Percentiles rank a stretch among this genome's conserved stretches.
These are phyloP conservation scores for Colletotrichum caudatum DNA, from an alignment of 2,329 filamentous ascomycete genomes.

Conservation along the genomic window DNA sequence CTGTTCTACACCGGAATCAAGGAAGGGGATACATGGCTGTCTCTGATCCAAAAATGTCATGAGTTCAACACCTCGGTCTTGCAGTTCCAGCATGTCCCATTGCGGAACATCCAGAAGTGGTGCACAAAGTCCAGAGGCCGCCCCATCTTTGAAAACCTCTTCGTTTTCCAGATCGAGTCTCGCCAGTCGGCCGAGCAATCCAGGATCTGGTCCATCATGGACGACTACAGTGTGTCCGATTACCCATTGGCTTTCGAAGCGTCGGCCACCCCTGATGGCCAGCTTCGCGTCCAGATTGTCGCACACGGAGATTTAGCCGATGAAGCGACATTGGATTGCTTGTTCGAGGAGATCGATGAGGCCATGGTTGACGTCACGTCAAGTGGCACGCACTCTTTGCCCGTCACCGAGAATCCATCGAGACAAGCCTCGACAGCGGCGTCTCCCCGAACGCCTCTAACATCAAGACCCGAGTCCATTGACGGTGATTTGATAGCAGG, in stretches of 20 bases:
- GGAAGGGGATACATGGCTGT: constrained; percentile 65
- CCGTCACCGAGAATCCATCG: constrained; percentile 29
- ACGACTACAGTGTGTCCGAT: constrained; percentile 66
- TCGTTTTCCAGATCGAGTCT: constrained; percentile 78
- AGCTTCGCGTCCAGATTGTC: constrained; percentile 69
- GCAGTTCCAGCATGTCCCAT: constrained; percentile 81
- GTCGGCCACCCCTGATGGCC: constrained; percentile 61
- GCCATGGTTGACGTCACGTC: constrained; percentile 39
- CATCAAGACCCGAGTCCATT: constrained; percentile 29
- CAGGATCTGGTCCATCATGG: constrained; percentile 66
- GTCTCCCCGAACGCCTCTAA: constrained; percentile 31
- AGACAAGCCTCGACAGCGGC: constrained; percentile 36
- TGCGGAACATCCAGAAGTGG: constrained; percentile 87
- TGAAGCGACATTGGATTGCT: constrained; percentile 44
- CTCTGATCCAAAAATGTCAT: constrained; percentile 74
- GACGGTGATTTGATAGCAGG: constrained; percentile 20
- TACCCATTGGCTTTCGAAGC: constrained; percentile 85
- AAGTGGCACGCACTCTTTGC: constrained; percentile 23
- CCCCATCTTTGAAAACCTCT: constrained; percentile 81
- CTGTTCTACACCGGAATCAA: constrained; percentile 71
- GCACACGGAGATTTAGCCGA: constrained; percentile 61
- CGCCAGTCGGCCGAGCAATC: constrained; percentile 37
- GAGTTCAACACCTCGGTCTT: constrained; percentile 75
- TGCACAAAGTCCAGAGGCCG: constrained; percentile 60
- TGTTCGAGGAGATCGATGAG: constrained; percentile 57